A percentile compares a stretch with the other conserved stretches of the same genome.
Conservation (phyloP, 768 basidiomycete species). For the Mycena amicta region DNA sequence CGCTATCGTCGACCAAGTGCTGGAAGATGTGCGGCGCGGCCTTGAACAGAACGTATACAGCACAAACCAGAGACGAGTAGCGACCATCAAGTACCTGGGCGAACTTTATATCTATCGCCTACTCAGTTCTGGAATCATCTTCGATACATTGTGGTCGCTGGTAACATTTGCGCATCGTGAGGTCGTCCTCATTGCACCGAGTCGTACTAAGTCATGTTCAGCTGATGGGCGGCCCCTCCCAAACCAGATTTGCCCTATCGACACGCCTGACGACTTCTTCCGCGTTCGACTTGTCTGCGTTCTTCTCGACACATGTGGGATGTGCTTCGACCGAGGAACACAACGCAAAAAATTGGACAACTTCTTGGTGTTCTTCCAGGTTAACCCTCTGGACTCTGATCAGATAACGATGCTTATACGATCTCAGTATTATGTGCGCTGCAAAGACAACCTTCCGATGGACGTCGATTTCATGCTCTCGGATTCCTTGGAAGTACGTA, state of each 20-base stretch:
- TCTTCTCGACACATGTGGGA: constrained; percentile 92
- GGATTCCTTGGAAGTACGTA: constrained; percentile 89
- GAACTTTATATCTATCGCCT: constrained; percentile 97
- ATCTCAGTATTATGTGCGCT: constrained; percentile 77
- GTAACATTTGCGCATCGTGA: constrained; percentile 96
- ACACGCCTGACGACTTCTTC: constrained; percentile 97
- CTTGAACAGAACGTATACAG: constrained; percentile 95
- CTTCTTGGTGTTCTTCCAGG: constrained; percentile 93
- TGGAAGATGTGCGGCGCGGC: constrained; percentile 90
- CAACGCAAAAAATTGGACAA: constrained; percentile 92
- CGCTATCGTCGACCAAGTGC: constrained; percentile 88
- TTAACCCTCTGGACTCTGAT: constrained; percentile 38
- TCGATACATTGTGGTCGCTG: constrained; percentile 92
- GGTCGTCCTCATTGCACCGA: constrained; percentile 34
- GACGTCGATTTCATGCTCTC: constrained; percentile 97
- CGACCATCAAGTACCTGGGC: constrained; percentile 92
- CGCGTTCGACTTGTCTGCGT: constrained; percentile 89
- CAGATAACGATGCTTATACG: not conserved
- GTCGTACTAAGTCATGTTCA: constrained; percentile 34
- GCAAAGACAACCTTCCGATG: constrained; percentile 91
- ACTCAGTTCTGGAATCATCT: constrained; percentile 84
- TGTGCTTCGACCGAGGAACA: constrained; percentile 95
- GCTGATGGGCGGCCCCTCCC: constrained; percentile 90
- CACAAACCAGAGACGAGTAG: constrained; percentile 89
- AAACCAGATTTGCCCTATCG: constrained; percentile 70